Evolutionary conservation across 139 green algal species (phyloP).

Genomic region (Trebouxia sp.): DNA sequence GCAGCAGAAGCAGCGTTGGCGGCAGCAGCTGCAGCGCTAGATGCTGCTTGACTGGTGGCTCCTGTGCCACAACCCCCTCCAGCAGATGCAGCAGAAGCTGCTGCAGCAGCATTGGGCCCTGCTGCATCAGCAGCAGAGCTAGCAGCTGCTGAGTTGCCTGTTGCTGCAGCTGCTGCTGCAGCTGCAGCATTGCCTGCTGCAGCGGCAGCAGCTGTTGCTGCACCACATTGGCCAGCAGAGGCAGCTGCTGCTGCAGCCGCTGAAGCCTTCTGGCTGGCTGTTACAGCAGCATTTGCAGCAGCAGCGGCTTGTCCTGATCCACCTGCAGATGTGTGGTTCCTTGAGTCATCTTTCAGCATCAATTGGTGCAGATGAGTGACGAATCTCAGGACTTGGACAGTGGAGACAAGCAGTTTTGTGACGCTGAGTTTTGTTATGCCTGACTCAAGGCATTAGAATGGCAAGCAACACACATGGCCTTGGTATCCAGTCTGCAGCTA

Average conservation of each 20-base stretch:
- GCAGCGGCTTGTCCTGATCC: background rate
- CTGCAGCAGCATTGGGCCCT: slow-evolving; percentile 9
- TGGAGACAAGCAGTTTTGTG: no score
- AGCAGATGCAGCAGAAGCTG: background rate
- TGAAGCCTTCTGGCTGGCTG: slow-evolving; percentile 4
- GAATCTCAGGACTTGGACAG: no score
- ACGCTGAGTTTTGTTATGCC: no score
- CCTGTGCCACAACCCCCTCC: background rate
- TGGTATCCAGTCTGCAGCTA: no score
- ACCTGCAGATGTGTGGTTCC: background rate
- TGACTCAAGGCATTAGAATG: no score
- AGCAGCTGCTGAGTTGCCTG: background rate
- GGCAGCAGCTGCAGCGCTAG: background rate
- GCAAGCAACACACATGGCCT: no score
- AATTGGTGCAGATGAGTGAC: no score
- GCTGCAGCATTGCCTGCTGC: slow-evolving; percentile 7
- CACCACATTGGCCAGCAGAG: background rate
- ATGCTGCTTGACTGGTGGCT: no score
- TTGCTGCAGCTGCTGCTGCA: slow-evolving; percentile 10
- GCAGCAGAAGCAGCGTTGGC: background rate
- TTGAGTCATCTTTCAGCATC: no score
- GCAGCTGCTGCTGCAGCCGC: slow-evolving; percentile 2
- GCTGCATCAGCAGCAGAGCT: background rate
- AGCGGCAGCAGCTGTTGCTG: background rate
- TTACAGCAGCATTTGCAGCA: background rate